A percentile compares a stretch with the other conserved stretches of the same genome.
These are phyloP conservation scores for Viscum album DNA, from an alignment of 177 flowering plant genomes.

Conservation along the genomic window DNA sequence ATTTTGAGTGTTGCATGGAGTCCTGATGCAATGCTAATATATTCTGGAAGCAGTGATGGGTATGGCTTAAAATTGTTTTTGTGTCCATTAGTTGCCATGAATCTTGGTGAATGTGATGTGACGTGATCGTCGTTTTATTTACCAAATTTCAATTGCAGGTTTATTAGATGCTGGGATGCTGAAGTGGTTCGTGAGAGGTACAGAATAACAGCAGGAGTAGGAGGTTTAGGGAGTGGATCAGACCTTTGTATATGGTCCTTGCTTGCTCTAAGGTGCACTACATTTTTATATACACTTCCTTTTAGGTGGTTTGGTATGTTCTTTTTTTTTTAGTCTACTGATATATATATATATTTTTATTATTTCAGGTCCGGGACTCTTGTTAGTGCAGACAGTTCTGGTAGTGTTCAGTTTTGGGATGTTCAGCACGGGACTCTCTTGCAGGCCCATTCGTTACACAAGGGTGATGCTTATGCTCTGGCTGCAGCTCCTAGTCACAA, in stretches of 20 bases:
- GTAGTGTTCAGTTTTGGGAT: slow-evolving; percentile 92
- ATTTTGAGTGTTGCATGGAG: slow-evolving; percentile 80
- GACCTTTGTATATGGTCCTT: slow-evolving; percentile 86
- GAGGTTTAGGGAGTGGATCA: slow-evolving; percentile 53
- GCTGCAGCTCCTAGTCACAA: slow-evolving; percentile 70
- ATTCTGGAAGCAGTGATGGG: slow-evolving; percentile 97
- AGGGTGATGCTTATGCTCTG: slow-evolving; percentile 86
- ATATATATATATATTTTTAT: not conserved
- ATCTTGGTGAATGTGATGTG: not conserved
- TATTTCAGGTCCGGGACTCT: slow-evolving; percentile 65
- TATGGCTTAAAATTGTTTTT: slow-evolving; percentile 26
- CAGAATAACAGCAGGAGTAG: slow-evolving; percentile 73
- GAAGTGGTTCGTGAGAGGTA: slow-evolving; percentile 47
- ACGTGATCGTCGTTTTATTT: not conserved
- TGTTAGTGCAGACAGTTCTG: slow-evolving; percentile 90
- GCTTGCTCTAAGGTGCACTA: slow-evolving; percentile 58
- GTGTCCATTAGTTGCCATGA: not conserved
- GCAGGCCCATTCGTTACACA: slow-evolving; percentile 68
- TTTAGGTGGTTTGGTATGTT: not conserved
- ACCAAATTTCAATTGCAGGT: slow-evolving; percentile 27
- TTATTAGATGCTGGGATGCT: slow-evolving; percentile 88
- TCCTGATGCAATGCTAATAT: slow-evolving; percentile 51
- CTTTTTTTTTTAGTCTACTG: not conserved
- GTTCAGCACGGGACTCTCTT: slow-evolving; percentile 66
- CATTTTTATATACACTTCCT: not conserved